Percentiles rank a stretch among this genome's conserved stretches.
These are phyloP conservation scores for Macrotyloma uniflorum DNA, from an alignment of 306 rosid species.

Conservation along the genomic window DNA sequence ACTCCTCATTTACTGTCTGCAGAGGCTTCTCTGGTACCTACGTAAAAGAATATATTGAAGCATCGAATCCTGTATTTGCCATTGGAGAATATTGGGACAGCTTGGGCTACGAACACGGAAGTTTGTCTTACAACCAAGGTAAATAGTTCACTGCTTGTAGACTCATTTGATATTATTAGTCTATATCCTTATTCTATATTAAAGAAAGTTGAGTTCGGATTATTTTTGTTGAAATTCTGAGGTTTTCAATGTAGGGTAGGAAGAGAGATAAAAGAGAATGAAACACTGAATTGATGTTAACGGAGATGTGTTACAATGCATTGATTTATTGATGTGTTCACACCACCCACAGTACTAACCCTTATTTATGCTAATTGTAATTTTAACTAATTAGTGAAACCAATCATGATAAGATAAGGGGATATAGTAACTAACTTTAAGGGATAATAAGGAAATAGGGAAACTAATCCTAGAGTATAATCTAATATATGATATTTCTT, in stretches of 20 bases:
- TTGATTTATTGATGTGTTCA: background rate
- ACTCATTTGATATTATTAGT: conserved; percentile 26
- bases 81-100: conserved; percentile 92
- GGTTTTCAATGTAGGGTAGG: background rate
- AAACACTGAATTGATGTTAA: background rate
- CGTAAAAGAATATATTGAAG: conserved; percentile 78
- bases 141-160: background rate
- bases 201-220: conserved; percentile 8
- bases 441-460: background rate
- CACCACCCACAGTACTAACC: background rate
- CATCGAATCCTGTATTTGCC: conserved; percentile 69
- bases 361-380: background rate
- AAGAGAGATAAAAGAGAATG: background rate
- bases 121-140: conserved; percentile 81
- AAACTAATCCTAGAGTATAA: background rate
- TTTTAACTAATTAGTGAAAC: background rate
- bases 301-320: background rate
- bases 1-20: conserved; percentile 38
- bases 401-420: background rate
- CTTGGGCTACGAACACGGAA: conserved; percentile 65
- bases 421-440: background rate
- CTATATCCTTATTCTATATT: conserved; percentile 11
- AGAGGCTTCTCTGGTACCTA: conserved; percentile 77
- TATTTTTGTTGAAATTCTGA: background rate
- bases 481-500: background rate